Base-by-base conservation (phyloP, 768 basidiomycete species). In the Gloeopeniophorella convolvens region DNA sequence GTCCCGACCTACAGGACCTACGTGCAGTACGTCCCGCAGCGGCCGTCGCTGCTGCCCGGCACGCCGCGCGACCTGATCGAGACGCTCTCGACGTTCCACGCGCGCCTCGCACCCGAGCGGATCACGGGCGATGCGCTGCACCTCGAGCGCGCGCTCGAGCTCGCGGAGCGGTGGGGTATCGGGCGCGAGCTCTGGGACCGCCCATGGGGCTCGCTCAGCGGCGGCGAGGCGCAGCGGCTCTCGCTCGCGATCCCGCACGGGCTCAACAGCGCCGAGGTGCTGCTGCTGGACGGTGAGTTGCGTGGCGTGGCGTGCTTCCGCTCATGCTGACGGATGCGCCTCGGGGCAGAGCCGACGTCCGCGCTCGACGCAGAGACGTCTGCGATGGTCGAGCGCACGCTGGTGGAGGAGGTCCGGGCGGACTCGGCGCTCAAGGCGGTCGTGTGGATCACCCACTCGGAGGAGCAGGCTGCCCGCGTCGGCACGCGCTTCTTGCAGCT, bases 311-410 rank as follows among this genome's bases (percentile, higher is more conserved):
- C 23, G 27, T 40, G 34, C 24, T n/a, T n/a, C n/a, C n/a, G n/a
- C n/a, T n/a, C n/a, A n/a, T n/a, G n/a, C n/a, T n/a, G n/a, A n/a
- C n/a, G n/a, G n/a, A n/a, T n/a, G n/a, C n/a, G n/a, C n/a, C n/a
- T n/a, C n/a, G n/a, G n/a, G n/a, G n/a, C 56, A 94, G 92, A 95
- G 65, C 92, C 92, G 1, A 94, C 92, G 0, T 91, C 88, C 8
- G 92, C 92, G 0, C 72, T 95, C 48, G 92, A 95, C 64, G 70
- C 79, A 13, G 74, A 75, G 27, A 77, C 83, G 0, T 83, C 82
- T 12, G 59, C 70, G 12, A 65, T 72, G 24, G 86, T 95, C 2
- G 92, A 95, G 63, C 66, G 73, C 37, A 75, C 70, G 39, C 67
- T 94, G 12, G 51, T 73, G 4, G 62, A 71, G 7, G 73, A 82